Base-by-base conservation (phyloP, 768 basidiomycete species). In the Tricholoma sp. region DNA sequence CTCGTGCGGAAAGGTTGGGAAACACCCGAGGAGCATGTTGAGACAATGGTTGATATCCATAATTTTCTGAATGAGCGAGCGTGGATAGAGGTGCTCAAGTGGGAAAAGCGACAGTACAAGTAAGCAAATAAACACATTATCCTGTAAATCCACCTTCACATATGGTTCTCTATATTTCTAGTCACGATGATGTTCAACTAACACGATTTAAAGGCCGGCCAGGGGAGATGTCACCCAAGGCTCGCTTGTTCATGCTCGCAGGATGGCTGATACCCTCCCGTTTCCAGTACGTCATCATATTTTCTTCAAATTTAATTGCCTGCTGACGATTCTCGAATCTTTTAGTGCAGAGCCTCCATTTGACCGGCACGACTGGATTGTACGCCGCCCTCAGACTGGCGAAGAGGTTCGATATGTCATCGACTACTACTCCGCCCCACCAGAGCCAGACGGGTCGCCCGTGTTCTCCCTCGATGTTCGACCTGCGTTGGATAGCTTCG, bases 61-160 rank as follows among this genome's bases (percentile, higher is more conserved):
- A 99, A 99, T 70, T 98, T 95, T 63, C 70, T 99, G 70, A 98
- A 99, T 65, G 97, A 99, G 74, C 80, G 86, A 68, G 97, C 97
- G 15, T 99, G 97, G 97, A 74, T 83, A 52, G 94, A 98, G 71
- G 96, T 99, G 3, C 69, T 91, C 58, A 88, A 83, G 68, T 98
- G 97, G 96, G 97, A 99, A 73, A 82, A 80, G 67, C 76, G 84
- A 64, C 71, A 72, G 55, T 71, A 84, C 60, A 72, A 74, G 90
- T 91, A 63, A 67, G 85, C 76, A 7, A 48, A 57, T 56, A 4
- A 24, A 24, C 24, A 24, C 24, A 24, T 24, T 24, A 1, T 1
- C 12, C 12, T 1, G 11, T 32, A 1, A 37, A 18, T 50, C 31
- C 45, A 31, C 12, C 15, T 62, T 32, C 8, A 7, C 32, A 59